Evolutionary conservation across 192 early-diverging fungal species (phyloP), one percentile per base, ranked within the genome.

Genomic region (Coemansia sp.): DNA sequence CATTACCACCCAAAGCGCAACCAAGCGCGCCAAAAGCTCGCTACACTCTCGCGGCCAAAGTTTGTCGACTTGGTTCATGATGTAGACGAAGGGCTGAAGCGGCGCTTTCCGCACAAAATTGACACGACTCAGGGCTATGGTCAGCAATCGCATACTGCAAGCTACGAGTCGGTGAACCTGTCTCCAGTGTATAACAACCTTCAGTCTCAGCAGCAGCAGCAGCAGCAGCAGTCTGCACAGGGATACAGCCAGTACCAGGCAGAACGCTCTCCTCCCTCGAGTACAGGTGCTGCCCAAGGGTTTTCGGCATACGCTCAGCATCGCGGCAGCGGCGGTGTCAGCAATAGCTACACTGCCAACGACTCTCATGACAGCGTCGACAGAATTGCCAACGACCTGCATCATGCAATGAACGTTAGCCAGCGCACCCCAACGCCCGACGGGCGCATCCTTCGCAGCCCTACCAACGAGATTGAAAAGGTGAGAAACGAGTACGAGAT

Each of bases 21-120:
- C 81, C 95, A 96, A 72, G 95, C 95, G 5, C 88, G 97, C 23
- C 93, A 93, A 69, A 99, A 99, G 75, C 86, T 99, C 9, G 91
- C 95, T n/a, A 95, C 95, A 5, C 85, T 99, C 11, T 90, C 93
- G 11, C 84, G 73, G 59, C 66, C 83, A 70, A 88, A 94, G 59
- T 99, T 97, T 84, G 91, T 93, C 58, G 95, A 97, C 67, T 85
- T 99, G 45, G 93, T 91, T 10, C 89, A 88, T 67, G 96, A 97
- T 76, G 92, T 97, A 13, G 92, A 87, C 70, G 84, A 83, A 63
- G 91, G 91, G 76, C 73, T 91, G 50, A 82, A 68, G 59, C 46
- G 79, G 36, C 67, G 79, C 36, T 82, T 76, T 54, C 74, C 79
- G n/a, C 74, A 82, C 46, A 74, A 82, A 57, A 58, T 71, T n/a